phyloP scores from a whole-genome alignment of 768 basidiomycete genomes.

The Trametes gibbosa region DNA sequence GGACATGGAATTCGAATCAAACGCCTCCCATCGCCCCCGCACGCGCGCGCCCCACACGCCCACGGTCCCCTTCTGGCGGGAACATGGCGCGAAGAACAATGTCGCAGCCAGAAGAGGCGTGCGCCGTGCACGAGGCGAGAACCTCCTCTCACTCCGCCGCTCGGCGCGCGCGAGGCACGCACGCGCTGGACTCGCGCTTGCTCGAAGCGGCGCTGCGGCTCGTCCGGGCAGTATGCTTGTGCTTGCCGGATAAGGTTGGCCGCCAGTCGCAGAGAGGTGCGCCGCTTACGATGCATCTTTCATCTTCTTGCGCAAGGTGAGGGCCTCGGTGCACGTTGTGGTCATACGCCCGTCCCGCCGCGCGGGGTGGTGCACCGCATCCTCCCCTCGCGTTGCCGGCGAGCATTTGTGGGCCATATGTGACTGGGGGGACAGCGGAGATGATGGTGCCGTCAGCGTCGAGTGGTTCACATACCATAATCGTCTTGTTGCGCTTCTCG shows the following conservation, averaged over 20 bases:
- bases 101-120: neutral
- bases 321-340: neutral
- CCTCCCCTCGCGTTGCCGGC: slow-evolving; percentile 1
- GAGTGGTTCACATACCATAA: no score
- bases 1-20: no score
- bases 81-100: slow-evolving; percentile 7
- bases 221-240: slow-evolving; percentile 1
- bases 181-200: no score
- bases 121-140: neutral
- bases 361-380: neutral
- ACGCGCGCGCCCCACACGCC: neutral
- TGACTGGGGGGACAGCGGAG: no score
- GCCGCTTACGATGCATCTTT: neutral
- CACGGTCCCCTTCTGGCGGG: slow-evolving; percentile 6
- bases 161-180: neutral
- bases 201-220: no score
- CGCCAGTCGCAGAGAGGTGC: no score
- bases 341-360: neutral
- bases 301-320: neutral
- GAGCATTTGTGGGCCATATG: neutral
- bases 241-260: neutral
- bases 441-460: no score
- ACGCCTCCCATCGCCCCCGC: neutral
- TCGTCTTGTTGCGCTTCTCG: no score
- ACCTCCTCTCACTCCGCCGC: neutral